Percentiles rank a stretch among this genome's conserved stretches.
phyloP scores from a whole-genome alignment of 331 rosid species.

The Acacia concinna region DNA sequence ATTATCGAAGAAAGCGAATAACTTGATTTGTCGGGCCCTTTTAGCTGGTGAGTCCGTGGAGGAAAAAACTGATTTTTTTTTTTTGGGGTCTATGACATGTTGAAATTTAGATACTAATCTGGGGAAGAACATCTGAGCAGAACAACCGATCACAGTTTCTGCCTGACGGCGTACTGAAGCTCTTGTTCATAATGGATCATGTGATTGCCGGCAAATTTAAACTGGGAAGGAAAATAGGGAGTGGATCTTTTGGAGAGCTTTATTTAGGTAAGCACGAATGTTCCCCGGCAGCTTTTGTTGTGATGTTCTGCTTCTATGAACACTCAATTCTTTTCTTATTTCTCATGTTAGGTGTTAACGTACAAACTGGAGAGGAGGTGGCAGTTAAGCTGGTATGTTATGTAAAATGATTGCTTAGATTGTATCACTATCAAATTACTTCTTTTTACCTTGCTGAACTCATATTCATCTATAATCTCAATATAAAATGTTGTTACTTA shows the following conservation, averaged over 20 bases:
- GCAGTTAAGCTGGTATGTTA: slow-evolving; percentile 95
- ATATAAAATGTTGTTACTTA: not conserved
- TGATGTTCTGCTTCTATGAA: not conserved
- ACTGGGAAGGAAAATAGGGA: slow-evolving; percentile 97
- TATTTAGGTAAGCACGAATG: slow-evolving; percentile 60
- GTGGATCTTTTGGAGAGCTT: slow-evolving; percentile 99
- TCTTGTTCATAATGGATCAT: slow-evolving; percentile 75
- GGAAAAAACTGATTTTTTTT: slow-evolving; percentile 32
- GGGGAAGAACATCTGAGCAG: slow-evolving; percentile 42
- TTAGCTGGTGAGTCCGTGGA: slow-evolving; percentile 37
- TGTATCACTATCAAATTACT: slow-evolving; percentile 3
- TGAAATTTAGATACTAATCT: slow-evolving; percentile 45
- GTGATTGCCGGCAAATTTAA: slow-evolving; percentile 89
- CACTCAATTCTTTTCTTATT: slow-evolving; percentile 6
- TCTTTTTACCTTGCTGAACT: not conserved
- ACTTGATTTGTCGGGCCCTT: slow-evolving; percentile 18
- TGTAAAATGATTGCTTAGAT: not conserved
- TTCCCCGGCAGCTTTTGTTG: not conserved
- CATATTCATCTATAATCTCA: not conserved
- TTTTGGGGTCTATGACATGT: slow-evolving; percentile 35
- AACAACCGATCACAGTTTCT: slow-evolving; percentile 27
- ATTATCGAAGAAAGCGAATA: slow-evolving; percentile 35
- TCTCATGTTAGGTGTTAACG: slow-evolving; percentile 66
- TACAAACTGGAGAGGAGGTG: slow-evolving; percentile 97
- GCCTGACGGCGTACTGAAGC: slow-evolving; percentile 38